Evolutionary conservation across 768 basidiomycete genomes (phyloP).

Genomic region (Lactarius akahatsu): DNA sequence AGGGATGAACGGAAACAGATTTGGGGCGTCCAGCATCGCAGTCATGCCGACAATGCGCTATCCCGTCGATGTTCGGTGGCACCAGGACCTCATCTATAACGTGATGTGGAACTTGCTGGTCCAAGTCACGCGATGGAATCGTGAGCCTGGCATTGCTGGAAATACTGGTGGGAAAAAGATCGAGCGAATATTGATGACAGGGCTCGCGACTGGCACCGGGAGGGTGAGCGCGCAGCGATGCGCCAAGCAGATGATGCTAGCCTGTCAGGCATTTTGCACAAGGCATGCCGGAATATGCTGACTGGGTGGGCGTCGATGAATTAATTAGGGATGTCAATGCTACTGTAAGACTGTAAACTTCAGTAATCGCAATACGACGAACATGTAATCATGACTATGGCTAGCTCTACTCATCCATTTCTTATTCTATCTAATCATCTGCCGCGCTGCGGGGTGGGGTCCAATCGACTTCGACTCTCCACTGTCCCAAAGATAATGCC

Average conservation of each 20-base stretch:
- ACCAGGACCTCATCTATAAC: constrained; percentile 39
- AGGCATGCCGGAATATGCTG: constrained; percentile 11
- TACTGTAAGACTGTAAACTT: constrained; percentile 9
- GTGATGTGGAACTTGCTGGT: constrained; percentile 37
- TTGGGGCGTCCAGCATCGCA: constrained; percentile 32
- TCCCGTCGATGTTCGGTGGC: constrained; percentile 35
- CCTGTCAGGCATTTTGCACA: constrained; percentile 19
- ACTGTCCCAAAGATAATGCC: constrained; percentile 9
- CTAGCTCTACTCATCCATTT: neutral
- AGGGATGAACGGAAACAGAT: neutral
- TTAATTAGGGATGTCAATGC: constrained; percentile 16
- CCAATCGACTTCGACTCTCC: constrained; percentile 17
- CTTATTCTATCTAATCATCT: neutral
- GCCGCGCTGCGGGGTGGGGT: neutral
- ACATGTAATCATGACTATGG: neutral
- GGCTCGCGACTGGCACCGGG: constrained; percentile 29
- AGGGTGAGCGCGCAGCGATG: constrained; percentile 10
- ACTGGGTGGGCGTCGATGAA: constrained; percentile 5
- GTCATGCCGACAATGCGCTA: constrained; percentile 39
- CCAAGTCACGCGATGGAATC: constrained; percentile 34
- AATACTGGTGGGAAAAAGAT: neutral
- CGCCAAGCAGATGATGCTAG: constrained; percentile 26
- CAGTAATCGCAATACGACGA: neutral
- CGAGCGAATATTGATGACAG: constrained; percentile 28
- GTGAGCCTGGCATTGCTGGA: neutral